Evolutionary conservation across 495 filamentous ascomycete species (phyloP).

Genomic region (Stereocaulon alpinum): DNA sequence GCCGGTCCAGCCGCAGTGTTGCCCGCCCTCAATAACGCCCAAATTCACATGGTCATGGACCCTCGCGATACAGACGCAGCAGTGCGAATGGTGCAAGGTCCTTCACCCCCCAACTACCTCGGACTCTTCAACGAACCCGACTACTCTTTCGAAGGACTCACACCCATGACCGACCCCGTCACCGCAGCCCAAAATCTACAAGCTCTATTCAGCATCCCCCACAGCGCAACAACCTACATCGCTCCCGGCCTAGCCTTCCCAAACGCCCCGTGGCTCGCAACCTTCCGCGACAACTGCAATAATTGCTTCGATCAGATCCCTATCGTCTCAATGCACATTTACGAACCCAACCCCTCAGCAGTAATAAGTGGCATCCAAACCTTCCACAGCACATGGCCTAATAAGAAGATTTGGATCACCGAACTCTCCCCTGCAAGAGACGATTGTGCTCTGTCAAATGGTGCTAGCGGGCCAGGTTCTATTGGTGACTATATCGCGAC

Average conservation of each 20-base stretch:
- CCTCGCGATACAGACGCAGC: conserved; percentile 9
- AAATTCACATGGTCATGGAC: conserved; percentile 22
- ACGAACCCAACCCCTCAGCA: conserved; percentile 5
- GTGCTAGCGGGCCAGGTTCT: background rate
- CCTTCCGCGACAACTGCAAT: conserved; percentile 17
- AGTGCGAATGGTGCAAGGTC: conserved; percentile 6
- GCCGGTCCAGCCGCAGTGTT: background rate
- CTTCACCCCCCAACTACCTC: conserved; percentile 16
- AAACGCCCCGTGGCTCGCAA: conserved; percentile 12
- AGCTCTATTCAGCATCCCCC: background rate
- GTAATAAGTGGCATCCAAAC: conserved; percentile 10
- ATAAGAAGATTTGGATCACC: conserved; percentile 23
- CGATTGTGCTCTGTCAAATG: conserved; percentile 5
- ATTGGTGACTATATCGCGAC: conserved; percentile 14
- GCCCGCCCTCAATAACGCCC: conserved; percentile 13
- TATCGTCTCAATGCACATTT: conserved; percentile 19
- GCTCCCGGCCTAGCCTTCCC: conserved; percentile 16
- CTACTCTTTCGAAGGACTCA: conserved; percentile 13
- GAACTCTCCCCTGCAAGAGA: conserved; percentile 17
- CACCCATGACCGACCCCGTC: conserved; percentile 9
- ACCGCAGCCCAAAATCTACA: conserved; percentile 9
- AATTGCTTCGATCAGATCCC: conserved; percentile 19
- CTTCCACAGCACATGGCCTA: conserved; percentile 13
- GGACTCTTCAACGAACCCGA: conserved; percentile 24
- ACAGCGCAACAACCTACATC: conserved; percentile 15